A percentile compares a stretch with the other conserved stretches of the same genome.
phyloP scores from a whole-genome alignment of 192 early-diverging fungal species.

The Coemansia sp. region DNA sequence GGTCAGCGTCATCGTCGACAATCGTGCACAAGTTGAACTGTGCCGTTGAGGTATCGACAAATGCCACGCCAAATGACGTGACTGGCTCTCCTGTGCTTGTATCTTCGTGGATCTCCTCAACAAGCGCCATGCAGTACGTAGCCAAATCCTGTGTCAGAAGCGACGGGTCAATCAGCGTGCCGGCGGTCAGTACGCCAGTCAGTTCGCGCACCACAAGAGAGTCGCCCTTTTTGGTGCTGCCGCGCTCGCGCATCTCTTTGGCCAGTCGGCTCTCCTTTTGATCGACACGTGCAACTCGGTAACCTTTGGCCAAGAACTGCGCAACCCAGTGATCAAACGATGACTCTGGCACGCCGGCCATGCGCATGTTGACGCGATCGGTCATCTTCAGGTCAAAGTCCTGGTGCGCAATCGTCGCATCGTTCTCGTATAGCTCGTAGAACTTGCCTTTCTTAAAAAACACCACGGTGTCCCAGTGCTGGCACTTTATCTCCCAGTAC shows the following conservation, averaged over 20 bases:
- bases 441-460: constrained; percentile 99
- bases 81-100: constrained; percentile 8
- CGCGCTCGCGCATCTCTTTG: constrained; percentile 86
- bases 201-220: constrained; percentile 84
- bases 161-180: constrained; percentile 86
- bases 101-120: constrained; percentile 56
- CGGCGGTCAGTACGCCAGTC: constrained; percentile 82
- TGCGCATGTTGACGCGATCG: constrained; percentile 97
- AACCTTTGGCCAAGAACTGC: constrained; percentile 92
- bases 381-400: constrained; percentile 96
- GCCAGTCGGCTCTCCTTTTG: constrained; percentile 95
- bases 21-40: constrained; percentile 76
- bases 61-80: constrained; percentile 77
- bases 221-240: constrained; percentile 59
- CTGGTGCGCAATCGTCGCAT: constrained; percentile 94
- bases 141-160: constrained; percentile 86
- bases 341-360: constrained; percentile 96
- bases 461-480: constrained; percentile 92
- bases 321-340: constrained; percentile 94
- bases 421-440: constrained; percentile 98
- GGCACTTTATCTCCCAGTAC: constrained; percentile 97
- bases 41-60: constrained; percentile 95
- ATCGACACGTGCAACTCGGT: constrained; percentile 95
- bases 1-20: constrained; percentile 81
- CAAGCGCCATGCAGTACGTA: constrained; percentile 95